phyloP scores from a whole-genome alignment of 2,329 filamentous ascomycete genomes.

The Pseudopyricularia cyperi region DNA sequence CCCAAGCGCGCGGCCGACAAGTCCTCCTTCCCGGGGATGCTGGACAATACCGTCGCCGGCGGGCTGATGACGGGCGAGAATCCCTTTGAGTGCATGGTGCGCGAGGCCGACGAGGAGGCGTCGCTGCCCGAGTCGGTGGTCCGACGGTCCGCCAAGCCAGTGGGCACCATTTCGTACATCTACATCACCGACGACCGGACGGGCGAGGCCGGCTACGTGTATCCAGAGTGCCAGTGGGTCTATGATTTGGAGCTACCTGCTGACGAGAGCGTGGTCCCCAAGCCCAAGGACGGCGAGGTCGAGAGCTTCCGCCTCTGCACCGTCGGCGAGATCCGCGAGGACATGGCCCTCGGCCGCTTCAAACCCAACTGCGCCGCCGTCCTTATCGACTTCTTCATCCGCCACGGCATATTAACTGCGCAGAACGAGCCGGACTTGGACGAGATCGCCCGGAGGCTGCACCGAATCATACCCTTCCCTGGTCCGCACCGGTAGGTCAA shows the following conservation, averaged over 20 bases:
- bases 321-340: constrained; percentile 56
- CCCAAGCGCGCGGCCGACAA: constrained; percentile 65
- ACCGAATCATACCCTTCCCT: constrained; percentile 71
- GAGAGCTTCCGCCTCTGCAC: constrained; percentile 69
- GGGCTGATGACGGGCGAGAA: constrained; percentile 69
- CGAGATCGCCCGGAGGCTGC: constrained; percentile 62
- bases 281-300: constrained; percentile 80
- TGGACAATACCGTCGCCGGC: constrained; percentile 89
- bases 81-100: constrained; percentile 68
- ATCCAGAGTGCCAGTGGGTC: constrained; percentile 84
- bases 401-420: constrained; percentile 65
- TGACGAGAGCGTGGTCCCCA: constrained; percentile 45
- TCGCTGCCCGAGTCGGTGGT: constrained; percentile 61
- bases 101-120: constrained; percentile 85
- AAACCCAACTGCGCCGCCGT: constrained; percentile 88
- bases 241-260: constrained; percentile 73
- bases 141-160: constrained; percentile 39
- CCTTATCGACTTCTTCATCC: constrained; percentile 78
- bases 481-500: constrained; percentile 38
- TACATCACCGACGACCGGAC: constrained; percentile 64
- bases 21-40: constrained; percentile 78
- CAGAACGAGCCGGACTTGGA: constrained; percentile 70
- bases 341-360: constrained; percentile 61
- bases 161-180: constrained; percentile 71
- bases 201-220: constrained; percentile 68